Evolutionary conservation across 345 rosid genomes (phyloP), one percentile per base, ranked within the genome.

Genomic region (Pugionium cornutum): DNA sequence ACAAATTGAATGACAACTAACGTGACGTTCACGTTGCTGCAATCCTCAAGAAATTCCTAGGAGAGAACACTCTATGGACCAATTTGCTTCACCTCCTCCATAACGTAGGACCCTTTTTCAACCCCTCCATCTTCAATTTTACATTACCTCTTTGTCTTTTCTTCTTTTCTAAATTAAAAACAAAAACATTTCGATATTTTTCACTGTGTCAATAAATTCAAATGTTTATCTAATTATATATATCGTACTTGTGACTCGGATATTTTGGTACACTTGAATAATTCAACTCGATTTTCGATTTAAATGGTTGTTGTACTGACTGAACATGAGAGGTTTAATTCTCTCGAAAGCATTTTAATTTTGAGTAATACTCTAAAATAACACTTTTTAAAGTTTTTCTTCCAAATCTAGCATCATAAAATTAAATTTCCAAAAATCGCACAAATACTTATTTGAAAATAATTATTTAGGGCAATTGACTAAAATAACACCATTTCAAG

Each of bases 21-120:
- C 69, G 67, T 74, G 73, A 67, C 67, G 72, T 73, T 66, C 77
- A 73, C 72, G 72, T 73, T 73, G 67, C 27, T 59, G 40, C 29
- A 68, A 53, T 60, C 63, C 73, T 48, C 73, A 53, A 54, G 53
- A 54, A 46, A 3, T 42, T 61, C 64, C 68, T 60, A 67, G 73
- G 77, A 54, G 77, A 60, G 64, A 26, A 74, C 73, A 66, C 58
- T 67, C 43, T 61, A 54, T 48, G 77, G 77, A 74, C 77, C 77
- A 54, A 33, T 54, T 52, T 53, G 64, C 73, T 67, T 67, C 73
- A 67, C 68, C 73, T 61, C 69, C 29, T 61, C 77, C 77, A 74
- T 67, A 74, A 61, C 77, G 77, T 74, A 74, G 77, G 77, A 53
- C 77, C 77, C 61, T 66, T 56, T 33, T 64, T 65, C 58, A 51